Evolutionary conservation across 495 filamentous ascomycete species (phyloP).

Genomic region (Aspergillus conjunctus): DNA sequence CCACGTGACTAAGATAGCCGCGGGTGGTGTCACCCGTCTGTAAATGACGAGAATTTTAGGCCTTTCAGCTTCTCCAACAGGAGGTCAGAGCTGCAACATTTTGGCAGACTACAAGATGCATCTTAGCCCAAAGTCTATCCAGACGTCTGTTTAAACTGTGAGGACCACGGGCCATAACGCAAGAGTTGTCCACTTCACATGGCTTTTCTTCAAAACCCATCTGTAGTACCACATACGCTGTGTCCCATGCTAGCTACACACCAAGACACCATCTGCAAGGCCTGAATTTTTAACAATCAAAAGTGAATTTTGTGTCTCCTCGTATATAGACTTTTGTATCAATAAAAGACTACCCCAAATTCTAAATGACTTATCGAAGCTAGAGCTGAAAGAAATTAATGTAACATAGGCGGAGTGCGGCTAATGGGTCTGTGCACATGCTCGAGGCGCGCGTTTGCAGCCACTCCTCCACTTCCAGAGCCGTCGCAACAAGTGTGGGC

Average conservation of each 20-base stretch:
- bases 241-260: not conserved
- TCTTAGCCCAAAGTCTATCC: too few relatives aligned
- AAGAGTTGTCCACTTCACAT: not conserved
- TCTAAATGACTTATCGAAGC: too few relatives aligned
- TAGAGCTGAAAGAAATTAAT: not conserved
- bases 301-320: not conserved
- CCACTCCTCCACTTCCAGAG: constrained; percentile 40
- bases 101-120: too few relatives aligned
- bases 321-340: too few relatives aligned
- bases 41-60: too few relatives aligned
- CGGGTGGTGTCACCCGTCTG: not conserved
- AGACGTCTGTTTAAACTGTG: too few relatives aligned
- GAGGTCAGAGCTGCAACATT: not conserved
- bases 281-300: not conserved
- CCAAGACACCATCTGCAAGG: not conserved
- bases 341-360: too few relatives aligned
- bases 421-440: constrained; percentile 32
- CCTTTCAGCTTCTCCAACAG: not conserved
- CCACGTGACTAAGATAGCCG: constrained; percentile 21
- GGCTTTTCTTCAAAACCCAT: not conserved
- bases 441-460: constrained; percentile 43
- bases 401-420: constrained; percentile 7
- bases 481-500: constrained; percentile 42
- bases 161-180: not conserved
- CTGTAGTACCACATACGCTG: not conserved